phyloP scores from a whole-genome alignment of 352 stramenopile genomes.

The Globisporangium radiosum region DNA sequence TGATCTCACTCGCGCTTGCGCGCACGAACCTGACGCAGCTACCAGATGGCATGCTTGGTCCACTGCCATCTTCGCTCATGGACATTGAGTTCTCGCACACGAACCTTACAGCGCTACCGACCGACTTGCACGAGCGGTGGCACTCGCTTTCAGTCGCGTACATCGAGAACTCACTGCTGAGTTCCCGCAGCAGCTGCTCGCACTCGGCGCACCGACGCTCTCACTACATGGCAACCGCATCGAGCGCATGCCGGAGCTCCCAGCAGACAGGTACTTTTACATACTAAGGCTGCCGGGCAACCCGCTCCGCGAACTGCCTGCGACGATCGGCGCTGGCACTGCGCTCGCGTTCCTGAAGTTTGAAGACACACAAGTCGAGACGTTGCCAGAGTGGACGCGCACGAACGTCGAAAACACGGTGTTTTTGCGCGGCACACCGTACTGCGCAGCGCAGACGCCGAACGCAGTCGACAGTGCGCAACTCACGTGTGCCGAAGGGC shows the following conservation, averaged over 20 bases:
- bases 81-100: slow-evolving; percentile 18
- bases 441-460: neutral
- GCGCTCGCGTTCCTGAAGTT: neutral
- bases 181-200: slow-evolving; percentile 1
- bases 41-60: slow-evolving; percentile 2
- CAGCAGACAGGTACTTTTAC: too few relatives aligned
- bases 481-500: neutral
- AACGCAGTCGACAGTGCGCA: neutral
- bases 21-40: slow-evolving; percentile 6
- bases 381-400: neutral
- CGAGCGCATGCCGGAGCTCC: too few relatives aligned
- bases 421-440: slow-evolving; percentile 1
- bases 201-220: neutral
- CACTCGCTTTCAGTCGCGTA: slow-evolving; percentile 14
- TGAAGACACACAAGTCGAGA: slow-evolving; percentile 1
- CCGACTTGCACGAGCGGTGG: slow-evolving; percentile 15
- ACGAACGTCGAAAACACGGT: neutral
- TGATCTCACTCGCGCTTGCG: neutral
- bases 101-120: slow-evolving; percentile 16
- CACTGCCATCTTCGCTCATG: neutral
- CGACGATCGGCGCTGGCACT: neutral
- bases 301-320: neutral
- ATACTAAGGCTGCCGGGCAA: neutral
- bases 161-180: slow-evolving; percentile 15
- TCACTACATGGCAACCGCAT: too few relatives aligned